phyloP scores from a whole-genome alignment of 2,329 filamentous ascomycete species.

The Corinectria fuckeliana region DNA sequence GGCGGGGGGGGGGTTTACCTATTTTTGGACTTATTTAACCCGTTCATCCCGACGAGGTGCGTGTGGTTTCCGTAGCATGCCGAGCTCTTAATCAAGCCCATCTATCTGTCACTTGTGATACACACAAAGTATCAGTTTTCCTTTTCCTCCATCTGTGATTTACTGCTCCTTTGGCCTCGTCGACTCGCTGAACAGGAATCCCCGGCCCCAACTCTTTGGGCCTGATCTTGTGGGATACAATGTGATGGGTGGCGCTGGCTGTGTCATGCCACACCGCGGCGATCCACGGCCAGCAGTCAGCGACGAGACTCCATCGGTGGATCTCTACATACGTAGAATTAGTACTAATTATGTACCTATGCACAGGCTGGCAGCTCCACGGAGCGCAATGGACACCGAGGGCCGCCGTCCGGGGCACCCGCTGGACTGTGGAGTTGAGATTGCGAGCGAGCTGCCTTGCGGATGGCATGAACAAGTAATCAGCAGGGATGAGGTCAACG shows the following conservation, averaged over 20 bases:
- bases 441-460: constrained; percentile 4
- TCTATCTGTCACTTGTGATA: background rate
- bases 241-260: constrained; percentile 13
- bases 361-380: too few relatives aligned
- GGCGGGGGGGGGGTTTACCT: constrained; percentile 20
- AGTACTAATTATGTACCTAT: too few relatives aligned
- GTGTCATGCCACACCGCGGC: constrained; percentile 22
- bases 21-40: constrained; percentile 20
- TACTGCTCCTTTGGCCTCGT: background rate
- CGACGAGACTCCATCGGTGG: constrained; percentile 8
- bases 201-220: constrained; percentile 4
- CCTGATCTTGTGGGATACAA: background rate
- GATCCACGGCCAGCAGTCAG: constrained; percentile 6
- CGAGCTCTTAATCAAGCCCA: too few relatives aligned
- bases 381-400: constrained; percentile 1
- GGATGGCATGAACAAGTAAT: constrained; percentile 32
- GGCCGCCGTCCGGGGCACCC: constrained; percentile 16
- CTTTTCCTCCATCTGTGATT: background rate
- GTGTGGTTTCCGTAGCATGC: too few relatives aligned
- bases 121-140: background rate
- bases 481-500: constrained; percentile 22
- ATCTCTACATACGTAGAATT: too few relatives aligned
- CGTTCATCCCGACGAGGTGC: too few relatives aligned
- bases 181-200: background rate
- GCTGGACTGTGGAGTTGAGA: constrained; percentile 23